Evolutionary conservation across 2,329 filamentous ascomycete species (phyloP).

Genomic region (Lomentospora prolificans): DNA sequence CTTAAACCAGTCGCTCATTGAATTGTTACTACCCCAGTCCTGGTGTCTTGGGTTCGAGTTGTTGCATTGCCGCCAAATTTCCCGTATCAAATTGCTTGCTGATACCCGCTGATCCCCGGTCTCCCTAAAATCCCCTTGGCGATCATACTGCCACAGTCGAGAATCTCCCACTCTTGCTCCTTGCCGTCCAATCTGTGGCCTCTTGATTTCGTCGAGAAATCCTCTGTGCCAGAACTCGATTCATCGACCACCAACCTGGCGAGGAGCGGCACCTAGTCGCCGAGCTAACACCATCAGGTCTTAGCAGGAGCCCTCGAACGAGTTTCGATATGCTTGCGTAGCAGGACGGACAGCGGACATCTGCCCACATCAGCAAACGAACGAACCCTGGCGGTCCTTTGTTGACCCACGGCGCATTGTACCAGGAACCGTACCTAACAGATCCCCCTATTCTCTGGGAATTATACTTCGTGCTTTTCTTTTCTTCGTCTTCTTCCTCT

Average conservation of each 20-base stretch:
- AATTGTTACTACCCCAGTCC: not conserved
- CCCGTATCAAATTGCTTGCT: not conserved
- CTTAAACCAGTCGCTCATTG: conserved; percentile 9
- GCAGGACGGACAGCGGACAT: not conserved
- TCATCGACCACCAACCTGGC: not conserved
- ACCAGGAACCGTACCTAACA: not conserved
- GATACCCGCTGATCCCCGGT: conserved; percentile 2
- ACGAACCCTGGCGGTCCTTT: not conserved
- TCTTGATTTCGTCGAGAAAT: not conserved
- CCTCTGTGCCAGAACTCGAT: not conserved
- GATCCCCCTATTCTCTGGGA: conserved; percentile 1
- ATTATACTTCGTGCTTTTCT: not conserved
- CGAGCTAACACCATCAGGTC: not conserved
- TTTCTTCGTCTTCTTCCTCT: not conserved
- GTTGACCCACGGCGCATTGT: not conserved
- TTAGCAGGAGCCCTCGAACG: not conserved
- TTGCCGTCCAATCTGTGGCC: not conserved
- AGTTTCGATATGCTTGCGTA: not conserved
- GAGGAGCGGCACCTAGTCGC: not conserved
- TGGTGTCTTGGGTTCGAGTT: conserved; percentile 5
- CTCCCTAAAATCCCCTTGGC: not conserved
- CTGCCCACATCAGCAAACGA: not conserved
- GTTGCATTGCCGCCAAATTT: not conserved
- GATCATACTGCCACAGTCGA: conserved; percentile 6
- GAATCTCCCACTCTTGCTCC: conserved; percentile 2